Evolutionary conservation across 1,139 yeast species (phyloP), one percentile per base, ranked within the genome.

Genomic region (Yamadazyma friedrichii): DNA sequence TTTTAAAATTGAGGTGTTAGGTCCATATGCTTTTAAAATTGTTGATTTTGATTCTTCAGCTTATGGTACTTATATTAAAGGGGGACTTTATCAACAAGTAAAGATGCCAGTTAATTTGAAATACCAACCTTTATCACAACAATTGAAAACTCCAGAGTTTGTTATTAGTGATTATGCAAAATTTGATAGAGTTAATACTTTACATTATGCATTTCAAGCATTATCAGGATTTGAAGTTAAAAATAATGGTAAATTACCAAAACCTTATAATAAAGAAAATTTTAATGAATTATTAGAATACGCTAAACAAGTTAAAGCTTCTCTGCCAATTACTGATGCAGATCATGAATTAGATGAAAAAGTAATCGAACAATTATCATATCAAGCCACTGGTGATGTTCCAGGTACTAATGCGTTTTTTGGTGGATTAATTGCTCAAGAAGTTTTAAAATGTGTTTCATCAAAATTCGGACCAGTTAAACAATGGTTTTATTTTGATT

Each of bases 391-490:
- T 39, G 98, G 98, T 64, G 97, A 93, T 55, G 65, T 91, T 40
- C 96, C 97, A 17, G 96, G 94, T 30, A 67, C 88, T 60, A 84
- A 82, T 47, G 98, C 98, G 4, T 84, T 91, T 51, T 80, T 80
- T 58, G 99, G 99, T 61, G 98, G 98, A 29, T 70, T 93, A 42
- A 84, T 88, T 40, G 99, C 98, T 3, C 99, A 93, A 65, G 98
- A 93, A 67, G 97, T 88, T 22, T 76, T 93, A 59, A 93, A 93
- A 67, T 95, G 95, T 38, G 85, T 93, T 54, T 86, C 97, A 8
- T 95, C 98, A 38, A 93, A 93, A 67, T 93, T 91, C 56, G 79
- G 82, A 10, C 98, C 99, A 11, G 72, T 91, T 41, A 84, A 85
- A 60, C 99, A 93, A 65, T 88, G 84, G 78, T 68, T 91, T 61